Conservation (phyloP, 306 rosid species). For the Lathyrus oleraceus region DNA sequence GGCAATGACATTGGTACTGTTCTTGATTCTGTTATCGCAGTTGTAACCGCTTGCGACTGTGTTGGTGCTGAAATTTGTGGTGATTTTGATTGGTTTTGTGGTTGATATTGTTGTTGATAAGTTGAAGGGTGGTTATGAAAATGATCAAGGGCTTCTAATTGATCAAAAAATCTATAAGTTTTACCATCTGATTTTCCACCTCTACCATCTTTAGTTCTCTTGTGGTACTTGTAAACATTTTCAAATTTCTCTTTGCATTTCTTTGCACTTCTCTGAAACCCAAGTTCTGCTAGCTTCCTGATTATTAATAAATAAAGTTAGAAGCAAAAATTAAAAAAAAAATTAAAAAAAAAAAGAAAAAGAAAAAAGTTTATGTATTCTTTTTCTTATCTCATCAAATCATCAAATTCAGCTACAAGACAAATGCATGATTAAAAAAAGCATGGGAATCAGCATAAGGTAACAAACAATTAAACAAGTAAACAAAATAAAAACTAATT, state of each 20-base stretch:
- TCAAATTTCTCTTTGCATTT: conserved; percentile 97
- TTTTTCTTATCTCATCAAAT: conserved; percentile 40
- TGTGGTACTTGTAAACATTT: conserved; percentile 92
- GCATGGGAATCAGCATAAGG: conserved; percentile 29
- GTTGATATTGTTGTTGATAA: conserved; percentile 26
- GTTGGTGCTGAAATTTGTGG: background rate
- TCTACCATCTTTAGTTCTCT: conserved; percentile 87
- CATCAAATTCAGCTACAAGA: conserved; percentile 49
- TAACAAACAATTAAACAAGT: background rate
- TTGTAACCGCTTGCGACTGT: background rate
- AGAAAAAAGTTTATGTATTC: background rate
- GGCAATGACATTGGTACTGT: conserved; percentile 34
- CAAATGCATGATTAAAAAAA: conserved; percentile 16
- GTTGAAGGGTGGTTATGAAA: conserved; percentile 31
- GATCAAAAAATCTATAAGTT: conserved; percentile 78
- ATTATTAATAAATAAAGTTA: conserved; percentile 5
- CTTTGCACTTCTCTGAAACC: conserved; percentile 77
- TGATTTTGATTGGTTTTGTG: conserved; percentile 23
- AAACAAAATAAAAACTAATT: background rate
- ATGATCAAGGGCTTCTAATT: conserved; percentile 72
- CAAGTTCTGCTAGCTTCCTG: conserved; percentile 93
- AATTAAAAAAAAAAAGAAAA: background rate
- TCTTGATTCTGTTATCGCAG: conserved; percentile 12
- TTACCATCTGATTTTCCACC: conserved; percentile 83
- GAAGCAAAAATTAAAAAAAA: background rate